phyloP scores from a whole-genome alignment of 2,329 filamentous ascomycete genomes.

The Scedosporium dehoogii region DNA sequence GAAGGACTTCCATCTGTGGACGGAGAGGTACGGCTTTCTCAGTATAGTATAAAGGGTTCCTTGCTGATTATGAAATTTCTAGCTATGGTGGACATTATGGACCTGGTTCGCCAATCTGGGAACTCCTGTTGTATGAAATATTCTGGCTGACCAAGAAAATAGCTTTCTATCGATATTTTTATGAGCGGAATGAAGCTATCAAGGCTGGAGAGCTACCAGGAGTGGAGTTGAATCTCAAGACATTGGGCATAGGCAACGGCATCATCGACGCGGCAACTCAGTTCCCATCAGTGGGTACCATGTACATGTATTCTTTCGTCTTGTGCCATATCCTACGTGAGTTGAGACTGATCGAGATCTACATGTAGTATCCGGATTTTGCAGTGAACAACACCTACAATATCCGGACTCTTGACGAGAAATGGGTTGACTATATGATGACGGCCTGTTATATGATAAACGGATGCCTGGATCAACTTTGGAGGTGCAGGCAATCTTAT shows the following conservation, averaged over 20 bases:
- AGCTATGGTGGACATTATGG: conserved; percentile 7
- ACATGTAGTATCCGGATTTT: conserved; percentile 16
- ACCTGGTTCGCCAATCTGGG: neutral
- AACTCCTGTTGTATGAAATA: neutral
- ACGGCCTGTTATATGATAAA: conserved; percentile 16
- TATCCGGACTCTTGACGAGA: conserved; percentile 14
- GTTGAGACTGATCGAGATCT: neutral
- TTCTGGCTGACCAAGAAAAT: neutral
- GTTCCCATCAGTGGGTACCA: neutral
- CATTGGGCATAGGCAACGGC: conserved; percentile 3
- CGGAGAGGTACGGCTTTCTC: neutral
- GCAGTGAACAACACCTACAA: conserved; percentile 41
- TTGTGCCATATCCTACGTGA: neutral
- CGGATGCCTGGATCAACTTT: conserved; percentile 39
- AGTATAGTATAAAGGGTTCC: neutral
- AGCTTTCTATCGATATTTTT: conserved; percentile 2
- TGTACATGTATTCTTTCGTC: neutral
- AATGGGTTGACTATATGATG: conserved; percentile 9
- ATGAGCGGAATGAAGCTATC: conserved; percentile 44
- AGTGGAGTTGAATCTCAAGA: conserved; percentile 36
- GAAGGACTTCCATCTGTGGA: conserved; percentile 3
- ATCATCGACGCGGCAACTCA: conserved; percentile 3
- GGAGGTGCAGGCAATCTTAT: conserved; percentile 10
- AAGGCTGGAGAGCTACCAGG: conserved; percentile 48
- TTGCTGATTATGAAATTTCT: neutral